Evolutionary conservation across 1,139 yeast species (phyloP).

Genomic region (Taphrina populina): DNA sequence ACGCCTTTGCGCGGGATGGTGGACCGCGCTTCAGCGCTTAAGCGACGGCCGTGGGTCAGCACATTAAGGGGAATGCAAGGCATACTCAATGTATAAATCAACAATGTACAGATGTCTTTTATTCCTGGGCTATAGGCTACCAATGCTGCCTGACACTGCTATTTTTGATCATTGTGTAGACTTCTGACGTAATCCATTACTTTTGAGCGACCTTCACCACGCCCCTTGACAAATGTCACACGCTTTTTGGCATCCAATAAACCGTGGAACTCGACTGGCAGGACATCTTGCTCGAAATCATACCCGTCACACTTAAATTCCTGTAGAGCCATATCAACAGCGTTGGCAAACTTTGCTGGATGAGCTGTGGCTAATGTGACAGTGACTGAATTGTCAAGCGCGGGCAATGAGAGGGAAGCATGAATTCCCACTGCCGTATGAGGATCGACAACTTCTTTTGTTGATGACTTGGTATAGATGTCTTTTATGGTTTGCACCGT

Average conservation of each 20-base stretch:
- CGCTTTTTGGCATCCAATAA: slow-evolving; percentile 72
- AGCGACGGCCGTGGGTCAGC: too few species aligned
- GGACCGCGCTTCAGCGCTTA: too few species aligned
- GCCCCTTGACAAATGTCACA: slow-evolving; percentile 67
- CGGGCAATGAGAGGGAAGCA: slow-evolving; percentile 51
- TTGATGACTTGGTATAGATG: slow-evolving; percentile 54
- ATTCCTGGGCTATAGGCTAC: too few species aligned
- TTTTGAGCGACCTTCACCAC: slow-evolving; percentile 23
- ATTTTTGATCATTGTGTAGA: slow-evolving; percentile 3
- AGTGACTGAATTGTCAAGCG: slow-evolving; percentile 52
- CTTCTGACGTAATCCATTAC: slow-evolving; percentile 30
- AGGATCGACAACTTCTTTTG: slow-evolving; percentile 87
- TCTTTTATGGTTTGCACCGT: slow-evolving; percentile 74
- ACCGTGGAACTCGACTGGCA: slow-evolving; percentile 81
- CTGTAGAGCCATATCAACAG: slow-evolving; percentile 76
- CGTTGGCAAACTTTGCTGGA: slow-evolving; percentile 97
- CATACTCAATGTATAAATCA: too few species aligned
- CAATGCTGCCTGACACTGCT: too few species aligned
- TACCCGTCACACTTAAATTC: slow-evolving; percentile 59
- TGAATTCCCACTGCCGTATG: slow-evolving; percentile 94
- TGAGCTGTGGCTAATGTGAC: slow-evolving; percentile 94
- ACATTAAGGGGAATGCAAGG: too few species aligned
- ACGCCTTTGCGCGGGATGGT: too few species aligned
- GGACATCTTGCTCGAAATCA: slow-evolving; percentile 80
- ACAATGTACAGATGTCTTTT: too few species aligned